Base-by-base conservation (phyloP, 176 grass and related monocot species). In the Oryza australiensis region DNA sequence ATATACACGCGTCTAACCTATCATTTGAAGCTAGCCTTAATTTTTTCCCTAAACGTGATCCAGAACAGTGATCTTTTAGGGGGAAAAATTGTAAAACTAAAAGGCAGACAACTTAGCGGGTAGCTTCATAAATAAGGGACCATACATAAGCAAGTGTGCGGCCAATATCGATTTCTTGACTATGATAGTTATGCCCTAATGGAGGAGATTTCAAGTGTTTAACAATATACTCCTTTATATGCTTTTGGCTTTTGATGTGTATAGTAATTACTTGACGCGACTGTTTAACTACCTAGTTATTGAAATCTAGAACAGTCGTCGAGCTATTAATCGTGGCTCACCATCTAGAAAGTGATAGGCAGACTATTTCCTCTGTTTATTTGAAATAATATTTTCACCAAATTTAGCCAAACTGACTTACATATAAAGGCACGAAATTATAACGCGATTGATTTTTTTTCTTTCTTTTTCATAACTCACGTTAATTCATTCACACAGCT, bases 241-340 rank as follows among this genome's bases (percentile, higher is more conserved):
- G 20, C 65, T 84, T 84, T 77, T 70, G 48, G 73, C 4, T 84
- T 84, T 70, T 70, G 48, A 33, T 77, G 64, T 34, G 23, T 53
- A 63, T 53, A 63, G 69, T 76, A 62, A 77, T 62, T 68, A 26
- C 15, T 72, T 45, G 66, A 70, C 5, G 59, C 12, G 83, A 78
- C 74, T 14, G 22, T 26, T n/a, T 46, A 85, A 63, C 83, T 22
- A 85, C 37, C 65, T 62, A 41, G 73, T 70, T 33, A 70, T 62
- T 43, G 41, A 77, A 42, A 70, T 46, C 51, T 26, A 70, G 26
- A 85, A 70, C 30, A 62, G 12, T 70, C 20, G 24, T 70, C 12
- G 24, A 26, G 40, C 37, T 12, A 45, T 85, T 82, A 16, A 45
- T 85, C 43, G 42, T 77, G 65, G 11, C 18, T 1, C 35, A 34